A percentile compares a stretch with the other conserved stretches of the same genome.
These are phyloP conservation scores for Brachypodium distachyon DNA, from an alignment of 202 grass and related monocot genomes.

Conservation along the genomic window DNA sequence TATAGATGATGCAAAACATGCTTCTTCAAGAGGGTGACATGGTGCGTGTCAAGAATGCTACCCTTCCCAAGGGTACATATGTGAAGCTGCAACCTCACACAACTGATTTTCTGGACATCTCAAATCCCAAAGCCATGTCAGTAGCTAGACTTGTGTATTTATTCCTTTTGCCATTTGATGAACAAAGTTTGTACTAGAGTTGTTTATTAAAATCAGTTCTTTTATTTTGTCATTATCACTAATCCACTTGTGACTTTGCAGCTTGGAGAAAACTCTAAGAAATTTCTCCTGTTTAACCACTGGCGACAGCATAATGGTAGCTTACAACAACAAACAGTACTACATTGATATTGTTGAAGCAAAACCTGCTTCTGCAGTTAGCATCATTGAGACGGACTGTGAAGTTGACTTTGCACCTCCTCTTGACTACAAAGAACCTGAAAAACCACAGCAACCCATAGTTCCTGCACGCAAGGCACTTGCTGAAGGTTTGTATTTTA, in stretches of 20 bases:
- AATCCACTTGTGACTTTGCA: constrained; percentile 26
- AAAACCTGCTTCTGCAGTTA: constrained; percentile 72
- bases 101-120: constrained; percentile 70
- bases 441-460: constrained; percentile 26
- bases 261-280: constrained; percentile 75
- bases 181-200: background rate
- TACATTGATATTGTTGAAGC: constrained; percentile 91
- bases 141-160: constrained; percentile 4
- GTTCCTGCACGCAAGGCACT: constrained; percentile 30
- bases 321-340: constrained; percentile 91
- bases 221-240: constrained; percentile 10
- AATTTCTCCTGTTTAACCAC: constrained; percentile 87
- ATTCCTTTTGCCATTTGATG: constrained; percentile 12
- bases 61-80: constrained; percentile 72
- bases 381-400: constrained; percentile 90
- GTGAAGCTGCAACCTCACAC: constrained; percentile 87
- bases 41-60: constrained; percentile 51
- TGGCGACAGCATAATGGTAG: constrained; percentile 75
- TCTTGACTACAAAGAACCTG: constrained; percentile 80
- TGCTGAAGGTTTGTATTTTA: constrained; percentile 51
- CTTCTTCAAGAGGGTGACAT: constrained; percentile 73
- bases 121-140: constrained; percentile 86
- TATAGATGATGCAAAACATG: constrained; percentile 99
- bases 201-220: background rate
- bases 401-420: constrained; percentile 95